Evolutionary conservation across 495 filamentous ascomycete species (phyloP), one percentile per base, ranked within the genome.

Genomic region (Cercophora sp.): DNA sequence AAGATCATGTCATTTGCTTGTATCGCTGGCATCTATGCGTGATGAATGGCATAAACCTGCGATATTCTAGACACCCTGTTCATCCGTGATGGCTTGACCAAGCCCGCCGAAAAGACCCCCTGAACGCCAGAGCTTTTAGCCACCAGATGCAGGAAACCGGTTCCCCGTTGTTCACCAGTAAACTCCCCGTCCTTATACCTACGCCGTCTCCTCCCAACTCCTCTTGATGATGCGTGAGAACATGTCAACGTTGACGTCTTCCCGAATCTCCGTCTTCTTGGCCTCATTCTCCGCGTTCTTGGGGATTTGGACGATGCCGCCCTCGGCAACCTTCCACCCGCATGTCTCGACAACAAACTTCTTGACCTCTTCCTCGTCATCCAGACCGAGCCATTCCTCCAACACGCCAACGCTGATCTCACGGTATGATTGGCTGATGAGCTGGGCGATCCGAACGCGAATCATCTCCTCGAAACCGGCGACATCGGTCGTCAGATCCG

Each of bases 281-380:
- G 89, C 94, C 82, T 97, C 91, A 70, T 99, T 99, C 79, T 99
- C 94, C 70, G 93, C 87, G 70, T 97, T 99, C 65, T 86, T 76
- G 41, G 94, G 93, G 69, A 82, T 83, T 45, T 92, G 81, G 23
- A 83, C 73, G 20, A 65, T 8, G n/a, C 55, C 61, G 27, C 62
- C 71, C 10, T 75, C 78, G 36, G 71, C 78, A 24, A 96, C 77
- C 59, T 81, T 82, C 94, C 94, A 99, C 61, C 84, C 88, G 61
- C 88, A 96, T 35, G 91, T 86, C 60, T 89, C 88, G 42, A 70
- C 71, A 37, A 92, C 83, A 64, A 96, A 96, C 62, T 86, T 84
- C 46, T 85, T 78, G 20, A 94, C 88, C 35, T 82, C 82, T 48
- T 76, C 77, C 40, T 84, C 88, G 43, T 84, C 86, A 37, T 76